Evolutionary conservation across 441 rosid genomes (phyloP), one percentile per base, ranked within the genome.

Genomic region (Populus hybrid): DNA sequence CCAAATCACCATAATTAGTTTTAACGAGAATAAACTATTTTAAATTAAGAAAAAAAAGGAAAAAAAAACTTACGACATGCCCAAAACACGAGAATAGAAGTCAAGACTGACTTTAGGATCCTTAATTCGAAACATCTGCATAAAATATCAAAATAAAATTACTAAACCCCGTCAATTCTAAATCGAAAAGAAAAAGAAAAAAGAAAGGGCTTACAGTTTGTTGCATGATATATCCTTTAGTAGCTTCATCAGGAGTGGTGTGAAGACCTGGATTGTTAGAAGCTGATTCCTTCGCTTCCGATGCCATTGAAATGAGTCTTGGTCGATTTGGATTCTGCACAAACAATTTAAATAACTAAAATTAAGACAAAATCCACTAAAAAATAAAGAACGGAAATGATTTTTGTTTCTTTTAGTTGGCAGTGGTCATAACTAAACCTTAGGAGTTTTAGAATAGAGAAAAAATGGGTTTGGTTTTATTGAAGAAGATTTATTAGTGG

Each of bases 61-160:
- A 61, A 34, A 11, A 10, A 69, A 18, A 75, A 88, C 99, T 87
- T 90, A 93, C 99, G 94, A 86, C 99, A 95, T 92, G 82, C 99
- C 99, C 86, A 95, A 81, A 10, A 92, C 90, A 68, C 93, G 96
- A 79, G 98, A 90, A 82, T 95, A 95, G 78, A 95, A 95, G 80
- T 95, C 95, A 36, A 93, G 94, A 83, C 95, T 93, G 57, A 83
- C 84, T 83, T 92, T 92, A 4, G 99, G 99, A 83, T 95, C 97
- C 88, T 93, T 93, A 77, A 93, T 90, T 36, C 98, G 91, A 83
- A 83, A 91, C 97, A 93, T 93, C 99, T 95, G 90, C 81, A 78
- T 38, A 75, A 8, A 76, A 21, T n/a, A 8, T 24, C 3, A 76
- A 63, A 24, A n/a, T 8, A 71, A 65, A 70, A 57, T 28, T 30